A percentile compares a stretch with the other conserved stretches of the same genome.
These are phyloP conservation scores for Globisporangium uncinulatum DNA, from an alignment of 352 stramenopile species.

Conservation along the genomic window DNA sequence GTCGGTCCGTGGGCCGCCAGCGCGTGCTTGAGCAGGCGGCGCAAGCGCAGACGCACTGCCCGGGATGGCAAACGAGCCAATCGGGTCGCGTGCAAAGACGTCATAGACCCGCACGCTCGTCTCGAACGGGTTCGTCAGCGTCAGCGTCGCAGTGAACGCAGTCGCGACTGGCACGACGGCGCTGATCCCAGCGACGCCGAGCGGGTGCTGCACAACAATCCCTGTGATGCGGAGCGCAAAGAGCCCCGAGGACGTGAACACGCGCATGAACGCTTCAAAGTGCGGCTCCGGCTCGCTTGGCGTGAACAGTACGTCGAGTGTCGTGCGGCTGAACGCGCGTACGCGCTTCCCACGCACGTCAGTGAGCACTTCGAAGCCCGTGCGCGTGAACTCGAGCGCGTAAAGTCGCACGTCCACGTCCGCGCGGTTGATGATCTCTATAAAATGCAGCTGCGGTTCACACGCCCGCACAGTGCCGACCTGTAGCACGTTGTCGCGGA, in stretches of 20 bases:
- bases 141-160: slow-evolving; percentile 24
- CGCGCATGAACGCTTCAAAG: slow-evolving; percentile 24
- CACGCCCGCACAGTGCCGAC: slow-evolving; percentile 37
- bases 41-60: slow-evolving; percentile 2
- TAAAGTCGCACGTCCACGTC: slow-evolving; percentile 24
- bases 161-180: slow-evolving; percentile 29
- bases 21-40: not conserved
- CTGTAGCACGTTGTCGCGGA: slow-evolving; percentile 26
- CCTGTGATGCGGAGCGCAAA: slow-evolving; percentile 36
- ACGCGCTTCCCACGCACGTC: slow-evolving; percentile 25
- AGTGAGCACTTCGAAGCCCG: slow-evolving; percentile 29
- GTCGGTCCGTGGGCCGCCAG: slow-evolving; percentile 4
- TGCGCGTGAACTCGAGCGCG: slow-evolving; percentile 34
- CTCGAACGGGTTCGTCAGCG: slow-evolving; percentile 37
- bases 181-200: slow-evolving; percentile 21
- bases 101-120: slow-evolving; percentile 39
- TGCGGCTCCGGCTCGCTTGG: slow-evolving; percentile 19
- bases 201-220: slow-evolving; percentile 22
- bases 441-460: slow-evolving; percentile 18
- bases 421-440: slow-evolving; percentile 36
- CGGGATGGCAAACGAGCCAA: slow-evolving; percentile 21
- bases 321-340: slow-evolving; percentile 27
- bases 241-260: slow-evolving; percentile 40
- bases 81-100: slow-evolving; percentile 33
- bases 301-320: slow-evolving; percentile 35